Percentiles rank a stretch among this genome's conserved stretches.
Conservation (phyloP, 208 protist genomes). For the Angomonas ambiguus region DNA sequence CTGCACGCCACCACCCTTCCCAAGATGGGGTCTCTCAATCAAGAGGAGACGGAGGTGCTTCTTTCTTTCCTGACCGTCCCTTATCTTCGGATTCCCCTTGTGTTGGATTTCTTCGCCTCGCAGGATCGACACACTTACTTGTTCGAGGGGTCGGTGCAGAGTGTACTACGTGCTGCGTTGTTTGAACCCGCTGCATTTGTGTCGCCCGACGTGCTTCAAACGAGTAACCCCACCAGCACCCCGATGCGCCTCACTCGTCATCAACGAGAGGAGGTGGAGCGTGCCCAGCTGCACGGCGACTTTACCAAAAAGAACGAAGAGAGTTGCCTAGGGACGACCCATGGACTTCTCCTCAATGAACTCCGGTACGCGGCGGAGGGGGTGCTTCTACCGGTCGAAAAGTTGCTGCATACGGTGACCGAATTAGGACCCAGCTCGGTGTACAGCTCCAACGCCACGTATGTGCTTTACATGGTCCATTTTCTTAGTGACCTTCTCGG, state of each 20-base stretch:
- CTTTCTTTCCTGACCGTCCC: slow-evolving; percentile 82
- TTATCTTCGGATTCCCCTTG: slow-evolving; percentile 80
- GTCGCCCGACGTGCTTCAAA: slow-evolving; percentile 16
- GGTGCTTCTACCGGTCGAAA: slow-evolving; percentile 44
- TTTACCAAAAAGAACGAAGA: slow-evolving; percentile 29
- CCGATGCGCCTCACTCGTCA: slow-evolving; percentile 57
- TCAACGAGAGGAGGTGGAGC: slow-evolving; percentile 38
- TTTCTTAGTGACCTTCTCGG: slow-evolving; percentile 53
- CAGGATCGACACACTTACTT: slow-evolving; percentile 81
- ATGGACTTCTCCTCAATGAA: slow-evolving; percentile 87
- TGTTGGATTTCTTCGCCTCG: slow-evolving; percentile 84
- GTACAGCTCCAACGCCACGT: slow-evolving; percentile 74
- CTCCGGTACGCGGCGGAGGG: slow-evolving; percentile 47
- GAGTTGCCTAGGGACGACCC: slow-evolving; percentile 63
- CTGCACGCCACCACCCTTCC: slow-evolving; percentile 70
- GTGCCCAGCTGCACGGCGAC: slow-evolving; percentile 30
- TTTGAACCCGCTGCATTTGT: slow-evolving; percentile 89
- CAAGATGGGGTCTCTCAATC: slow-evolving; percentile 63
- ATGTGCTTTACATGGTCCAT: slow-evolving; percentile 60
- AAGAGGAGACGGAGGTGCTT: slow-evolving; percentile 78
- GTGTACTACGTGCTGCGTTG: slow-evolving; percentile 80
- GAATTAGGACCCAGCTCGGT: slow-evolving; percentile 65
- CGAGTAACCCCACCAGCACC: slow-evolving; percentile 38
- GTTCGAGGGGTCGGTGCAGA: slow-evolving; percentile 47
- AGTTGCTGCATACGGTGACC: slow-evolving; percentile 37